These are phyloP conservation scores for Sugiyamaella paludigena DNA, from an alignment of 1,139 yeast species.

Conservation along the genomic window DNA sequence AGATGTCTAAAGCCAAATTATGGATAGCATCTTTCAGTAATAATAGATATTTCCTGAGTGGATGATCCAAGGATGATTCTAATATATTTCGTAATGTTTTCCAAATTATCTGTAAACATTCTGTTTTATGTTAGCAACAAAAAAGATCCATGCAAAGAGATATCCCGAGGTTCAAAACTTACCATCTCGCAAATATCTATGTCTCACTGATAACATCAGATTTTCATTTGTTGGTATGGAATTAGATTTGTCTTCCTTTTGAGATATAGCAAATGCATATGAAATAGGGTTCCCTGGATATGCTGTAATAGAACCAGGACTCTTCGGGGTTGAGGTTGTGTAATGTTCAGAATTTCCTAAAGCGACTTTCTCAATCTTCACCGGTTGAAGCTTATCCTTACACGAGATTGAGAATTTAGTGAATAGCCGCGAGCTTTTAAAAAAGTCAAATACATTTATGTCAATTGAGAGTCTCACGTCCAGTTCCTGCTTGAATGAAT, in stretches of 20 bases:
- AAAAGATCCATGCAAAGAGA: not conserved
- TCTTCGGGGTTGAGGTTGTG: conserved; percentile 40
- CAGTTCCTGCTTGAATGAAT: conserved; percentile 22
- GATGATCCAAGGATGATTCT: not conserved
- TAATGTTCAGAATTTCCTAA: conserved; percentile 46
- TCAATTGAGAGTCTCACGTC: conserved; percentile 49
- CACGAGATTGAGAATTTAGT: conserved; percentile 70
- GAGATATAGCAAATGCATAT: conserved; percentile 53
- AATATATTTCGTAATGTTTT: conserved; percentile 24
- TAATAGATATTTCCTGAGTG: conserved; percentile 5
- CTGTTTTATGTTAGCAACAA: conserved; percentile 10
- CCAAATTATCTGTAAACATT: conserved; percentile 21
- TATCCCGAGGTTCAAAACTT: conserved; percentile 8
- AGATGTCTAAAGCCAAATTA: not conserved
- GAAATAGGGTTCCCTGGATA: conserved; percentile 70
- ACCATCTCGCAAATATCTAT: conserved; percentile 27
- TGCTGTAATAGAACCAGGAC: conserved; percentile 45
- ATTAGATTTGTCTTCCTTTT: conserved; percentile 14
- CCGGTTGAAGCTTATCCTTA: conserved; percentile 51
- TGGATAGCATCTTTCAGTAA: conserved; percentile 3
- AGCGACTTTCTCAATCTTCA: conserved; percentile 49
- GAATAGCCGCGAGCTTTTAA: conserved; percentile 53
- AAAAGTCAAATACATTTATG: conserved; percentile 76
- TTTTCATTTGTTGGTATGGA: conserved; percentile 11
- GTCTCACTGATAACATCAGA: conserved; percentile 21